Evolutionary conservation across 1,284 basidiomycete species (phyloP), one percentile per base, ranked within the genome.

Genomic region (Pyrrhoderma noxium): DNA sequence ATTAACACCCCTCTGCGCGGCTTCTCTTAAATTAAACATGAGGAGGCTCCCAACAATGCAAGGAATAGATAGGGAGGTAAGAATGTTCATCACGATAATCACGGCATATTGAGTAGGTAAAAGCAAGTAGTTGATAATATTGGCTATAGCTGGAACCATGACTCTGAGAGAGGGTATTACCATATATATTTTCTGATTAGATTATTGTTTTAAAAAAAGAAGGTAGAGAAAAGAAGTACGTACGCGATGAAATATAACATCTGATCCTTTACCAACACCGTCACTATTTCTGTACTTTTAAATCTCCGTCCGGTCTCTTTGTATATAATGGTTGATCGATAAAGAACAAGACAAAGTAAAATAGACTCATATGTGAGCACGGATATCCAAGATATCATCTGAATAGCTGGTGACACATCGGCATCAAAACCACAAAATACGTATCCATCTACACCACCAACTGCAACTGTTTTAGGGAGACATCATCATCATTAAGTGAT

Each of bases 1-100:
- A 35, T 47, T 47, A 19, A 47, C 27, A 47, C 45, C 45, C 14
- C 14, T 37, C 25, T 47, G 31, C 9, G 31, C 27, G 2, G 45
- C 45, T 27, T 47, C 45, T 16, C 19, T 5, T 35, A 47, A 36
- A 27, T 47, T 18, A 4, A 47, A 21, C 16, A 47, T 3, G 8
- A 47, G 9, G 31, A 16, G 45, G 22, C 31, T 35, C 8, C 45
- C 45, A 14, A 47, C 16, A 16, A 47, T 36, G 31, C 45, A 47
- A 14, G 34, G 45, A 18, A 47, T 35, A 8, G 31, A 14, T 3
- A 35, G 8, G 31, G 25, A 35, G 3, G 31, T 13, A 34, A 2
- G 11, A 8, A 34, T 36, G 45, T 34, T 19, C 16, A 16, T 19
- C 8, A 16, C 34, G n/a, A 8, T 7, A 35, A 35, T 25, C 23